Conservation (phyloP, 2,329 filamentous ascomycete species). For the Aureobasidium sp. region DNA sequence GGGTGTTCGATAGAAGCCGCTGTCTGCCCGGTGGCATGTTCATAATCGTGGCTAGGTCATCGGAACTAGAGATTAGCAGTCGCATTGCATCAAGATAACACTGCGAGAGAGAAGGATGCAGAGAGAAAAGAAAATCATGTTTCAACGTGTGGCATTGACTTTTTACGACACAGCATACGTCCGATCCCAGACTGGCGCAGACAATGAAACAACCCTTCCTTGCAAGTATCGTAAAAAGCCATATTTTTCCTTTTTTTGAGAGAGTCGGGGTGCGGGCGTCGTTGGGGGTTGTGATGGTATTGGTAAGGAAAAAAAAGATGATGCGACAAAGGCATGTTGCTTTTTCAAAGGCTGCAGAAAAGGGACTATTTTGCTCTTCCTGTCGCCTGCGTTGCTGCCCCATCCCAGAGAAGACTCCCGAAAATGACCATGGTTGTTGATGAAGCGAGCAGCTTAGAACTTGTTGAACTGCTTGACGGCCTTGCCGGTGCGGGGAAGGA, state of each 20-base stretch:
- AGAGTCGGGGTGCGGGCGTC: background rate
- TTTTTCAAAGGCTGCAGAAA: slow-evolving; percentile 13
- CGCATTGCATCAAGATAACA: background rate
- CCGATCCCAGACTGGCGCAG: background rate
- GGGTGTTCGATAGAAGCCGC: background rate
- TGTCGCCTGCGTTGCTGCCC: slow-evolving; percentile 1
- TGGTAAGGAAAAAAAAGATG: slow-evolving; percentile 5
- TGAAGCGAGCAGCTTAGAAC: slow-evolving; percentile 60
- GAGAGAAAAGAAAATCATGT: slow-evolving; percentile 5
- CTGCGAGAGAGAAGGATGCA: background rate
- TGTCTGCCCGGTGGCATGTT: background rate
- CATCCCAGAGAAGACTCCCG: slow-evolving; percentile 18
- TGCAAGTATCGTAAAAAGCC: slow-evolving; percentile 13
- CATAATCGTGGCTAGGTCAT: background rate
- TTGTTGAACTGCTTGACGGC: slow-evolving; percentile 96
- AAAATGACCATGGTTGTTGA: slow-evolving; percentile 16
- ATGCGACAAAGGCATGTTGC: slow-evolving; percentile 13
- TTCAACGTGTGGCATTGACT: slow-evolving; percentile 14
- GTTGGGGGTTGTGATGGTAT: slow-evolving; percentile 10
- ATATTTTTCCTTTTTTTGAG: slow-evolving; percentile 3
- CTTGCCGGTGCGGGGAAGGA: slow-evolving; percentile 96
- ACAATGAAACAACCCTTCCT: slow-evolving; percentile 1
- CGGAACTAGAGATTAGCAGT: background rate
- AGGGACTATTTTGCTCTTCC: slow-evolving; percentile 9
- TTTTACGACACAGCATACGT: slow-evolving; percentile 6